Evolutionary conservation across 768 basidiomycete species (phyloP), one percentile per base, ranked within the genome.

Genomic region (Lentinula boryana): DNA sequence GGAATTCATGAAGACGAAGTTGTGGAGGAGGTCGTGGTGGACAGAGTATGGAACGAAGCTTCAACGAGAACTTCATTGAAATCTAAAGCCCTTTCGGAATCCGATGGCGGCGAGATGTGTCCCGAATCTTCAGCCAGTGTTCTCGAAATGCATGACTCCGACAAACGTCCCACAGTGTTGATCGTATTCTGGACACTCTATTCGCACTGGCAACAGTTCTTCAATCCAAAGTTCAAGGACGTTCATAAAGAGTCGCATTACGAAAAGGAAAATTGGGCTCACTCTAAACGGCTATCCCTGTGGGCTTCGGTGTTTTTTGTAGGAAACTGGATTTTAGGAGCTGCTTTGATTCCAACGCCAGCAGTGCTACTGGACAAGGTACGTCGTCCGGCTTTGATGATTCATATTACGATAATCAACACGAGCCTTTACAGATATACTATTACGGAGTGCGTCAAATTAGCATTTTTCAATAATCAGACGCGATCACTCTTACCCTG

Each of bases 281-380:
- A 60, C 32, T 36, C 33, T 10, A 60, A 60, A 52, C 58, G 58
- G 8, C 38, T 60, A 9, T 49, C 58, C 5, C 50, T 60, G 3
- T 60, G 58, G 58, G 58, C 58, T 12, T 60, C 58, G 15, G 50
- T 60, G 9, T 60, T 52, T 49, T 60, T 51, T 16, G 31, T 60
- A 3, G 48, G 44, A 8, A 60, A 60, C n/a, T 60, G 58, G 58
- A 60, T 50, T 21, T 43, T 60, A 16, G 58, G 58, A 40, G 58
- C 58, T 31, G 58, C 58, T 23, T 31, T 60, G 38, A 60, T 60
- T 15, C 44, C 58, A 9, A 52, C 49, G 5, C 58, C 58, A 4
- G 50, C 58, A 31, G 58, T 60, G 8, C 31, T 60, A 36, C 18
- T 49, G 13, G 58, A 60, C 36, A 60, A 60, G 50, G 58, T 60